A percentile compares a stretch with the other conserved stretches of the same genome.
Conservation (phyloP, 2,329 filamentous ascomycete genomes). For the Dactylella cylindrospora region DNA sequence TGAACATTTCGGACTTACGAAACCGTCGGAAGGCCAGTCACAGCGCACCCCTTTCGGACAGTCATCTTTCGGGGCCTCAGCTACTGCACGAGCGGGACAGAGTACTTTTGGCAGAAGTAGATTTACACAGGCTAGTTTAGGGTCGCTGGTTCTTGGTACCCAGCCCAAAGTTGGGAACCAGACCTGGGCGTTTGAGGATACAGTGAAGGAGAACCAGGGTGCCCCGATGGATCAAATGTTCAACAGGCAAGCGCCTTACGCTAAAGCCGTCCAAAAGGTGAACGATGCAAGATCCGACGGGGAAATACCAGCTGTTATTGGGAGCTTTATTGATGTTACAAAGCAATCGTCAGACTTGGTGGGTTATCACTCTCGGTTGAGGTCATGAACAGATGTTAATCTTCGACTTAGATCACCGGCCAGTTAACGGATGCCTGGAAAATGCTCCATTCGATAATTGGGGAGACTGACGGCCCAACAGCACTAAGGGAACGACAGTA, state of each 20-base stretch:
- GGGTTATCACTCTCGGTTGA: conserved; percentile 17
- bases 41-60: conserved; percentile 46
- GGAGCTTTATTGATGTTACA: conserved; percentile 47
- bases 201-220: conserved; percentile 41
- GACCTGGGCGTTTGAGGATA: conserved; percentile 41
- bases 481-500: conserved; percentile 47
- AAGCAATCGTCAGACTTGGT: conserved; percentile 48
- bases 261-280: conserved; percentile 46
- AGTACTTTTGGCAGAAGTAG: conserved; percentile 47
- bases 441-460: conserved; percentile 46
- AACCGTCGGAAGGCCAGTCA: conserved; percentile 41
- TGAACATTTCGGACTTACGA: conserved; percentile 84
- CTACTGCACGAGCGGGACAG: conserved; percentile 32
- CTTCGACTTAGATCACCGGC: conserved; percentile 46
- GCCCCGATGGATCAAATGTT: conserved; percentile 43
- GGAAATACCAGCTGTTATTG: conserved; percentile 45
- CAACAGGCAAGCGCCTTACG: conserved; percentile 46
- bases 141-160: conserved; percentile 35
- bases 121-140: conserved; percentile 33
- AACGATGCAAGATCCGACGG: conserved; percentile 47
- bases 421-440: conserved; percentile 49
- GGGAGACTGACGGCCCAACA: conserved; percentile 46
- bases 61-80: conserved; percentile 47
- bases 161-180: conserved; percentile 39
- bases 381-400: no score